Conservation (phyloP, 2,329 filamentous ascomycete genomes). For the Remersonia thermophila region DNA sequence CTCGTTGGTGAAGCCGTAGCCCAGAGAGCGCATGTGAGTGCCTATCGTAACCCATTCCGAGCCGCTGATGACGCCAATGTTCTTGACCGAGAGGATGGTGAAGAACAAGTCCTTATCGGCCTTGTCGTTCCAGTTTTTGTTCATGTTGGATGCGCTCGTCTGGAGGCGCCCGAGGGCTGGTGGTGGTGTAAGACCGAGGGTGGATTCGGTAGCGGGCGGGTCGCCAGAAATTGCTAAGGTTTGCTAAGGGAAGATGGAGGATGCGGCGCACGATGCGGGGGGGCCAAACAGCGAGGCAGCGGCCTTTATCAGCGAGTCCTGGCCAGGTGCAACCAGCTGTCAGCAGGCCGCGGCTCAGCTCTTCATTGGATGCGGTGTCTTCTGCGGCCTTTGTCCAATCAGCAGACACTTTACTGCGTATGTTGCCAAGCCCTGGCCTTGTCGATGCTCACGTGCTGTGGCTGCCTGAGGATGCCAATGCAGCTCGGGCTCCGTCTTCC, state of each 20-base stretch:
- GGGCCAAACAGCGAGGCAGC: slow-evolving; percentile 11
- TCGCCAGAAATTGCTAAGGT: slow-evolving; percentile 18
- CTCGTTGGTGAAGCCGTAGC: slow-evolving; percentile 53
- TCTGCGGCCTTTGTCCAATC: slow-evolving; percentile 4
- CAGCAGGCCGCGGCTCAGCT: too few relatives aligned
- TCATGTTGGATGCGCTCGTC: slow-evolving; percentile 28
- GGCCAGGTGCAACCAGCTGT: too few relatives aligned
- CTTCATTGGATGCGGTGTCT: too few relatives aligned
- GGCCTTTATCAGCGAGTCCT: too few relatives aligned
- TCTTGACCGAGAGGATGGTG: slow-evolving; percentile 49
- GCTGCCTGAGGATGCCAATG: neutral
- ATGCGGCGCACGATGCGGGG: slow-evolving; percentile 7
- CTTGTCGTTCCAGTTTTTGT: slow-evolving; percentile 49
- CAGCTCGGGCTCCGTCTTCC: too few relatives aligned
- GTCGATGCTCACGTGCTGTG: too few relatives aligned
- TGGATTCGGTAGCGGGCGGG: neutral
- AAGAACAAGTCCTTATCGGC: slow-evolving; percentile 53
- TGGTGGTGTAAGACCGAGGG: neutral
- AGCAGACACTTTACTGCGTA: too few relatives aligned
- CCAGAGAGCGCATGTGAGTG: slow-evolving; percentile 45
- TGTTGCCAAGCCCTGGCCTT: too few relatives aligned
- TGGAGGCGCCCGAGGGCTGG: neutral
- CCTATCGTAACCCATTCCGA: slow-evolving; percentile 51
- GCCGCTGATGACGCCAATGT: slow-evolving; percentile 51
- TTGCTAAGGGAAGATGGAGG: slow-evolving; percentile 18